phyloP scores from a whole-genome alignment of 2,329 filamentous ascomycete genomes.

The Trichoderma breve region DNA sequence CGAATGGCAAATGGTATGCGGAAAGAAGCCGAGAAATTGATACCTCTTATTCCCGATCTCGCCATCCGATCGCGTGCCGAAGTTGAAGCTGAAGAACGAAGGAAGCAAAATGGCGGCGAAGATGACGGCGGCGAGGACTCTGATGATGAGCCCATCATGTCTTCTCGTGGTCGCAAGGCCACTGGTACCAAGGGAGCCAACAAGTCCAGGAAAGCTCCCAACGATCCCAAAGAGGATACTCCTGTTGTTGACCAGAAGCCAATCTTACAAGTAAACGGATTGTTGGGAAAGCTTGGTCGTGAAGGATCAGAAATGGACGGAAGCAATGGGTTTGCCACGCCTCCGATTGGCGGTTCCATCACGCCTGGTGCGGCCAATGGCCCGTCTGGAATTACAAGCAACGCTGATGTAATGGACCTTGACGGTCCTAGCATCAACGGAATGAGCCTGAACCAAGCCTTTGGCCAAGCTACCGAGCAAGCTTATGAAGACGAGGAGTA shows the following conservation, averaged over 20 bases:
- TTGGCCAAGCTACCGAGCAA: conserved; percentile 69
- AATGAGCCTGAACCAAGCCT: conserved; percentile 60
- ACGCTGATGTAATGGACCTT: conserved; percentile 82
- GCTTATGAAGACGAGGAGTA: conserved; percentile 89
- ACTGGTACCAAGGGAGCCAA: conserved; percentile 68
- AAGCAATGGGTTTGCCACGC: conserved; percentile 83
- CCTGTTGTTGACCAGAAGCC: conserved; percentile 75
- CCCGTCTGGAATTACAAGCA: conserved; percentile 64
- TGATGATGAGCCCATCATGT: conserved; percentile 98
- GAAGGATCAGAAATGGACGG: conserved; percentile 82
- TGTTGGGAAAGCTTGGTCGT: conserved; percentile 55
- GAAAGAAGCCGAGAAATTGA: conserved; percentile 95
- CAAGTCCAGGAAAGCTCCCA: conserved; percentile 70
- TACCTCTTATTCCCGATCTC: conserved; percentile 91
- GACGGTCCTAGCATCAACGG: conserved; percentile 72
- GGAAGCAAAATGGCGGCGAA: conserved; percentile 81
- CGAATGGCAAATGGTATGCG: conserved; percentile 96
- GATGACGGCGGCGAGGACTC: conserved; percentile 85
- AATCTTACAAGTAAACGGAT: conserved; percentile 62
- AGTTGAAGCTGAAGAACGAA: conserved; percentile 82
- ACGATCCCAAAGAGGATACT: conserved; percentile 74
- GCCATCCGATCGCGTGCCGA: conserved; percentile 87
- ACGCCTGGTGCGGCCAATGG: conserved; percentile 75
- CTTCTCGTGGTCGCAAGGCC: conserved; percentile 86
- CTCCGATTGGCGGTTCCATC: conserved; percentile 73